These are phyloP conservation scores for Globisporangium camurandrum DNA, from an alignment of 352 stramenopile species.

Conservation along the genomic window DNA sequence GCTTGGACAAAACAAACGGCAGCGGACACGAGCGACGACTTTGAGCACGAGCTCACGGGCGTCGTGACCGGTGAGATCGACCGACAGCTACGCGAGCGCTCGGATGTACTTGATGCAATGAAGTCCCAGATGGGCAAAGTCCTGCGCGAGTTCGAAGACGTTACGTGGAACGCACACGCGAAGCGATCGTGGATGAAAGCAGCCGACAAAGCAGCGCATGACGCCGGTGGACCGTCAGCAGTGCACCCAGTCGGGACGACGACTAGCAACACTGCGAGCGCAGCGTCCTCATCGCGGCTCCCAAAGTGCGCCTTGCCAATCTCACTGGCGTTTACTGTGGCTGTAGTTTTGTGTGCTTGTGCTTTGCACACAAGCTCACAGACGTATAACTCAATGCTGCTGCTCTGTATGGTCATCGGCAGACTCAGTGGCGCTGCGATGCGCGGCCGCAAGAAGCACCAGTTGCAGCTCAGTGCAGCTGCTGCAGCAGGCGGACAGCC, in stretches of 20 bases:
- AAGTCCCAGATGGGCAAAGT: conserved; percentile 64
- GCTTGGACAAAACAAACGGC: too few relatives aligned
- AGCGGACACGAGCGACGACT: conserved; percentile 17
- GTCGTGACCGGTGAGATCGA: conserved; percentile 61
- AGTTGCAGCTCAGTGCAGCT: conserved; percentile 33
- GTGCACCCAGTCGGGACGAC: conserved; percentile 30
- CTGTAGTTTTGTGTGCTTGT: not conserved
- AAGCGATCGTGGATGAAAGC: conserved; percentile 71
- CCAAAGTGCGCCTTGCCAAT: conserved; percentile 30
- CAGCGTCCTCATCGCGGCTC: conserved; percentile 19
- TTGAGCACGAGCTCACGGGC: conserved; percentile 45
- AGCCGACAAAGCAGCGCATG: conserved; percentile 23
- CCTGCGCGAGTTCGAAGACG: conserved; percentile 61
- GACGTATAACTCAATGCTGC: not conserved
- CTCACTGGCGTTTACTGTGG: not conserved
- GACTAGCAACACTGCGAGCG: conserved; percentile 17
- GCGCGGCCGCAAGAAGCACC: conserved; percentile 33
- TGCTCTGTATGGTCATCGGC: not conserved
- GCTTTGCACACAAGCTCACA: too few relatives aligned
- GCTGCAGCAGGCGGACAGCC: conserved; percentile 13
- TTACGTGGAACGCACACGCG: conserved; percentile 37
- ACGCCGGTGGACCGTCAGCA: conserved; percentile 18
- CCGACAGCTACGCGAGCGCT: conserved; percentile 40
- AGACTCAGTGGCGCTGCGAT: conserved; percentile 6
- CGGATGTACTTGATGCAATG: conserved; percentile 45